Base-by-base conservation (phyloP, 225 moss, liverwort and hornwort species). In the Pleurozium schreberi region DNA sequence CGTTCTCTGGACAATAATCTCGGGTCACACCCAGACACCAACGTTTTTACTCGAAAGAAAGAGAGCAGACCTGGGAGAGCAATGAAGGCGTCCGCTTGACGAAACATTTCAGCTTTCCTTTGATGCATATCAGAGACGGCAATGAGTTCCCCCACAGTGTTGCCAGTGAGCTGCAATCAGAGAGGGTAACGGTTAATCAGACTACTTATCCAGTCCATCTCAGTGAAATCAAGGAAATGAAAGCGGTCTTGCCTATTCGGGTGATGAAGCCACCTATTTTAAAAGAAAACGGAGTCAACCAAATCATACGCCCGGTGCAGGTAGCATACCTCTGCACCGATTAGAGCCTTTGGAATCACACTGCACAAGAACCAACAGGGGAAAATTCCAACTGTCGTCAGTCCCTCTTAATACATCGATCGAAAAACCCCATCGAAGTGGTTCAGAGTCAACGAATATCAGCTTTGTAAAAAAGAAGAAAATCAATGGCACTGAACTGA, bases 51-150 rank as follows among this genome's bases (percentile, higher is more conserved):
- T 18, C 5, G 18, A 8, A 63, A 26, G 14, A 26, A 14, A 45
- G 42, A 47, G 8, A 26, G 17, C 64, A 2, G 3, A 98, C 98
- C 98, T 95, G 98, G 98, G 36, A 99, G 94, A 6, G 98, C 98
- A 79, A 99, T 96, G 93, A 99, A 99, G 4, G 96, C 98, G 74
- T 99, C 98, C 12, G 96, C 91, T 89, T 94, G 97, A 45, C 96
- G 96, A 63, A 95, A 96, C 97, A 99, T 97, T 91, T 96, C 97
- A 11, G 98, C 96, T 88, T 99, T 99, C 25, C 97, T 85, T 67
- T 96, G 94, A 67, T 97, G 98, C 97, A 99, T 99, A 42, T 97
- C 94, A 18, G 96, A 81, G 8, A 99, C 97, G 8, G 94, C 93
- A 67, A 94, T 84, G 25, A 96, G 75, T 80, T 97, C 98, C 12